These are phyloP conservation scores for Phylloporus sp. DNA, from an alignment of 768 basidiomycete genomes.

Conservation along the genomic window DNA sequence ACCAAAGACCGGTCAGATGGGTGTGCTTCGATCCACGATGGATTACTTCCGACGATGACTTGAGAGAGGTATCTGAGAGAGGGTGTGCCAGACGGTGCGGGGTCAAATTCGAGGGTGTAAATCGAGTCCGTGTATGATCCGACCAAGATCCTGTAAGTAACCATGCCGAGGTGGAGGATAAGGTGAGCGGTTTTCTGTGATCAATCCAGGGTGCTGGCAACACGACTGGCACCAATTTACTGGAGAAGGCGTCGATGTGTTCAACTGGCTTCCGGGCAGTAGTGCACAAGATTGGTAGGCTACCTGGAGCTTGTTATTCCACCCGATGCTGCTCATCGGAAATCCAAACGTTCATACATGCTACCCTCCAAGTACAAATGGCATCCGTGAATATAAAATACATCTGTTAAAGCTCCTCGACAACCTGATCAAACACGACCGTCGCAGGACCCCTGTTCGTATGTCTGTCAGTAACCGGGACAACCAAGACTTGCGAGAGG, in stretches of 20 bases:
- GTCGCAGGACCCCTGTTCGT: slow-evolving; percentile 28
- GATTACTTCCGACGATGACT: slow-evolving; percentile 53
- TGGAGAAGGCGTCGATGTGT: too few relatives aligned
- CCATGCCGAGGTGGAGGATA: slow-evolving; percentile 11
- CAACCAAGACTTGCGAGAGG: neutral
- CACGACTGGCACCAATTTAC: too few relatives aligned
- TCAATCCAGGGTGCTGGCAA: neutral
- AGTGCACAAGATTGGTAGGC: too few relatives aligned
- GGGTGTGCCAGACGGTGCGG: slow-evolving; percentile 50
- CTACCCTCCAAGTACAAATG: too few relatives aligned
- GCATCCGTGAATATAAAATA: slow-evolving; percentile 37
- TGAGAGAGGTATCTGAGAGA: slow-evolving; percentile 47
- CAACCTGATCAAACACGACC: slow-evolving; percentile 31
- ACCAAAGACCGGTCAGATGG: slow-evolving; percentile 54
- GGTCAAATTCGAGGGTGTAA: slow-evolving; percentile 61
- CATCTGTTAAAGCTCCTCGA: slow-evolving; percentile 21
- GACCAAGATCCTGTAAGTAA: slow-evolving; percentile 44
- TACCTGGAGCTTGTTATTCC: too few relatives aligned
- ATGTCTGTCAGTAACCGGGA: neutral
- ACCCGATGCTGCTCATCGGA: too few relatives aligned
- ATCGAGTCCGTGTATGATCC: slow-evolving; percentile 65
- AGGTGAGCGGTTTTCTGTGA: too few relatives aligned
- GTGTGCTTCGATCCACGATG: slow-evolving; percentile 74
- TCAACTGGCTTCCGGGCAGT: too few relatives aligned
- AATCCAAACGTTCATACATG: too few relatives aligned